Evolutionary conservation across 441 rosid species (phyloP), one percentile per base, ranked within the genome.

Genomic region (Aquilaria agallochum): DNA sequence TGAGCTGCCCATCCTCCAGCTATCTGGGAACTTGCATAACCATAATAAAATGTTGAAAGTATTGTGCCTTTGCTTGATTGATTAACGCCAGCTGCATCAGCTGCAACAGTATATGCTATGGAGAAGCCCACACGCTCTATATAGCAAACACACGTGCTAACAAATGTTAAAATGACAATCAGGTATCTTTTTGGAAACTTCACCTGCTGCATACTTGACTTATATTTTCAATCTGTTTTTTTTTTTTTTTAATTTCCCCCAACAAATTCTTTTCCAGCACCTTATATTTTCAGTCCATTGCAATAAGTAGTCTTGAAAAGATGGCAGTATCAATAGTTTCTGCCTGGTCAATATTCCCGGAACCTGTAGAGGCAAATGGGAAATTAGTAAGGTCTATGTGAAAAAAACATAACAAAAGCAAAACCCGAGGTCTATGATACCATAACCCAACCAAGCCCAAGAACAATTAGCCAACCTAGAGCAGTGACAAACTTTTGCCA

Each of bases 1-100:
- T 93, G 97, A 64, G 97, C 98, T 5, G 90, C 98, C 97, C 93
- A 93, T 63, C 98, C 98, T 59, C 96, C 93, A 40, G 98, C 96
- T 36, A 93, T 93, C 74, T 90, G 98, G 55, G 97, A 93, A 65
- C 93, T 83, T 34, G 97, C 97, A 40, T 93, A 90, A 13, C 98
- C 97, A 62, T 85, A 81, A 56, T 83, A 93, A 83, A 90, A 93
- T 14, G 95, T 84, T 0, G 98, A 87, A 34, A 93, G 87, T 61
- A 85, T 87, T 11, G 83, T 77, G 65, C 97, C 97, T 81, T 93
- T 93, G 61, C 95, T 87, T 20, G 97, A 87, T 66, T 93, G 96
- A 65, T 81, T 86, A 58, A 93, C 83, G 0, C 97, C 95, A 48
- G 84, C 93, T 59, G 86, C 93, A 79, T 93, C 97, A 20, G 97